Conservation (phyloP, 495 filamentous ascomycete genomes). For the Aspergillus egyptiacus region DNA sequence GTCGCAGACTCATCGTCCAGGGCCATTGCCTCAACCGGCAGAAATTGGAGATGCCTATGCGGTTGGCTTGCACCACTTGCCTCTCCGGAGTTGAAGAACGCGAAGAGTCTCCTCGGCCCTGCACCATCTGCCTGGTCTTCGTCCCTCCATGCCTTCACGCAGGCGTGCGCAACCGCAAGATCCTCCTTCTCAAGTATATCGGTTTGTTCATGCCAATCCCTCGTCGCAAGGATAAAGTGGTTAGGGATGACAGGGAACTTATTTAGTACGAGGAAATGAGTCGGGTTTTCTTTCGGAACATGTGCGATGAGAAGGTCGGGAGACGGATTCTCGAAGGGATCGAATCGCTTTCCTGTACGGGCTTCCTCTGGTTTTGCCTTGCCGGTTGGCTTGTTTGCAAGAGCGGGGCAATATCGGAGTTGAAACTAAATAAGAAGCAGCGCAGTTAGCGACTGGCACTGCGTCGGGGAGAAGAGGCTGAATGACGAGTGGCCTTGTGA, state of each 20-base stretch:
- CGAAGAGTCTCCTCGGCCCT: slow-evolving; percentile 49
- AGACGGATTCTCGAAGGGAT: slow-evolving; percentile 68
- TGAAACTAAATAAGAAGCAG: slow-evolving; percentile 55
- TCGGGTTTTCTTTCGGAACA: slow-evolving; percentile 42
- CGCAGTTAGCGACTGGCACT: not conserved
- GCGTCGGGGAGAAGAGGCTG: too few relatives aligned
- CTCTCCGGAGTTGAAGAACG: slow-evolving; percentile 78
- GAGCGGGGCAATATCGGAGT: slow-evolving; percentile 70
- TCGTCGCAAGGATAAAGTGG: slow-evolving; percentile 76
- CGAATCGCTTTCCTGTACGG: slow-evolving; percentile 43
- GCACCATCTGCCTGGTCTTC: slow-evolving; percentile 9
- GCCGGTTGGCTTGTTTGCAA: slow-evolving; percentile 62
- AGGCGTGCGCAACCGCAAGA: slow-evolving; percentile 57
- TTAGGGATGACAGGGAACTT: slow-evolving; percentile 75
- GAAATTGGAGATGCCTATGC: slow-evolving; percentile 73
- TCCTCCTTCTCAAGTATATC: slow-evolving; percentile 61
- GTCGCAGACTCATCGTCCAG: slow-evolving; percentile 33
- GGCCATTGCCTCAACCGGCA: slow-evolving; percentile 64
- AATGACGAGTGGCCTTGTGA: too few relatives aligned
- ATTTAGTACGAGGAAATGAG: slow-evolving; percentile 68
- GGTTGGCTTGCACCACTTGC: slow-evolving; percentile 75
- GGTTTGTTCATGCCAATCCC: slow-evolving; percentile 58
- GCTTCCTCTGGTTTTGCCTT: slow-evolving; percentile 34
- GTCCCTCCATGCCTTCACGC: slow-evolving; percentile 55
- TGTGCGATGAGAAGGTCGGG: slow-evolving; percentile 56